These are phyloP conservation scores for Raphanus hybrid DNA, from an alignment of 441 rosid genomes.

Conservation along the genomic window DNA sequence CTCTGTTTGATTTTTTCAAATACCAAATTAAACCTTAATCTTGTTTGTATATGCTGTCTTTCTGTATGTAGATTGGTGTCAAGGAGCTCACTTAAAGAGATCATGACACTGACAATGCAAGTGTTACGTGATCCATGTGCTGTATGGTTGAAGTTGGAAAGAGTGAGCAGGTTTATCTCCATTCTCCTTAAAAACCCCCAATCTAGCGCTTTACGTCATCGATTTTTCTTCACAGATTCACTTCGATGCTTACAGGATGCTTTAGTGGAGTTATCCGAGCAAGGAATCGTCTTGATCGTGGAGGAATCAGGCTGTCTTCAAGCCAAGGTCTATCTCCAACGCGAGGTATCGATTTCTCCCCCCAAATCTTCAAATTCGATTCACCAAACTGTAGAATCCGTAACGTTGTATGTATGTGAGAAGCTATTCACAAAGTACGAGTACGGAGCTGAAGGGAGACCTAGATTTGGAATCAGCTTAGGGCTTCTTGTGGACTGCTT, in stretches of 20 bases:
- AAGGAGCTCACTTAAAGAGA: slow-evolving; percentile 62
- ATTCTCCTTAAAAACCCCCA: not conserved
- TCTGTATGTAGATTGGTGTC: slow-evolving; percentile 52
- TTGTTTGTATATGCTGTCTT: not conserved
- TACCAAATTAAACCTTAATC: not conserved
- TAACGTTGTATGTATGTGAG: slow-evolving; percentile 2
- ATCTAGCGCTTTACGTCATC: slow-evolving; percentile 17
- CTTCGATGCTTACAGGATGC: slow-evolving; percentile 64
- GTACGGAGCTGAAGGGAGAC: slow-evolving; percentile 72
- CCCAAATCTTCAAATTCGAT: not conserved
- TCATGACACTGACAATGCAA: slow-evolving; percentile 53
- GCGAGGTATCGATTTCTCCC: slow-evolving; percentile 57
- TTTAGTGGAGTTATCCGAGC: slow-evolving; percentile 80
- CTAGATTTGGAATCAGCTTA: slow-evolving; percentile 84
- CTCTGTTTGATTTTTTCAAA: not conserved
- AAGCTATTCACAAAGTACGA: slow-evolving; percentile 79
- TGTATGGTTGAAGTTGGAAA: slow-evolving; percentile 81
- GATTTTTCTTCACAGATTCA: not conserved
- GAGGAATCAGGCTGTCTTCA: slow-evolving; percentile 93
- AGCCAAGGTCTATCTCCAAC: slow-evolving; percentile 89
- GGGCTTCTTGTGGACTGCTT: slow-evolving; percentile 89
- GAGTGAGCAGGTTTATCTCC: slow-evolving; percentile 75
- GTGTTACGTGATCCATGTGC: slow-evolving; percentile 83
- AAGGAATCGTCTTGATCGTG: slow-evolving; percentile 68
- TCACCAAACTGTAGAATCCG: slow-evolving; percentile 4